These are phyloP conservation scores for Monilinia vaccinii-corymbosi DNA, from an alignment of 2,329 filamentous ascomycete species.

Conservation along the genomic window DNA sequence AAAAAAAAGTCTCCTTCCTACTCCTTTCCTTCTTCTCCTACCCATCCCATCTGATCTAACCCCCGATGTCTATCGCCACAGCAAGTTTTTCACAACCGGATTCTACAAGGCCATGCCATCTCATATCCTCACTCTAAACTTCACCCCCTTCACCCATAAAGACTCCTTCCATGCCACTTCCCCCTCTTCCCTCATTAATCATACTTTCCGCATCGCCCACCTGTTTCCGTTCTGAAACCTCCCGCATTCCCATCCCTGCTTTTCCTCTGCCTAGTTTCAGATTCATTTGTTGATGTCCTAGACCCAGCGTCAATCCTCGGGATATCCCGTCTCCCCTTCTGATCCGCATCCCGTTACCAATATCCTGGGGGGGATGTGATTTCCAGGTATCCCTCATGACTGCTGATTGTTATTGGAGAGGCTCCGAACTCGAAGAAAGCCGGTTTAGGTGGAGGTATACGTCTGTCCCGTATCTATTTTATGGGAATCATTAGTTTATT, in stretches of 20 bases:
- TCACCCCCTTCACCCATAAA: slow-evolving; percentile 29
- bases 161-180: slow-evolving; percentile 26
- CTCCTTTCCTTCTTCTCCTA: neutral
- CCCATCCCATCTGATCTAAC: neutral
- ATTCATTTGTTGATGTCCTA: slow-evolving; percentile 46
- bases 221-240: slow-evolving; percentile 80
- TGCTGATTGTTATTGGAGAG: slow-evolving; percentile 78
- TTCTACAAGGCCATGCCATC: neutral
- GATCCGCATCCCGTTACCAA: neutral
- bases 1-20: neutral
- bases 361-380: neutral
- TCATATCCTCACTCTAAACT: slow-evolving; percentile 18
- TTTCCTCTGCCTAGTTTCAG: slow-evolving; percentile 55
- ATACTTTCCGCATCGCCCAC: slow-evolving; percentile 80
- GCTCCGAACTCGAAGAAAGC: slow-evolving; percentile 89
- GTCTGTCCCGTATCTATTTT: slow-evolving; percentile 81
- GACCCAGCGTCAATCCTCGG: slow-evolving; percentile 54
- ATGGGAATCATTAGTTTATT: slow-evolving; percentile 16
- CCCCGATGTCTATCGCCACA: neutral
- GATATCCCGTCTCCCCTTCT: slow-evolving; percentile 40
- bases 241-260: slow-evolving; percentile 35
- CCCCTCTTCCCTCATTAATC: slow-evolving; percentile 43
- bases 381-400: slow-evolving; percentile 62
- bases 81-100: neutral
- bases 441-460: slow-evolving; percentile 97